Conservation (phyloP, 169 alveolate species). For the Plasmodium adleri region DNA sequence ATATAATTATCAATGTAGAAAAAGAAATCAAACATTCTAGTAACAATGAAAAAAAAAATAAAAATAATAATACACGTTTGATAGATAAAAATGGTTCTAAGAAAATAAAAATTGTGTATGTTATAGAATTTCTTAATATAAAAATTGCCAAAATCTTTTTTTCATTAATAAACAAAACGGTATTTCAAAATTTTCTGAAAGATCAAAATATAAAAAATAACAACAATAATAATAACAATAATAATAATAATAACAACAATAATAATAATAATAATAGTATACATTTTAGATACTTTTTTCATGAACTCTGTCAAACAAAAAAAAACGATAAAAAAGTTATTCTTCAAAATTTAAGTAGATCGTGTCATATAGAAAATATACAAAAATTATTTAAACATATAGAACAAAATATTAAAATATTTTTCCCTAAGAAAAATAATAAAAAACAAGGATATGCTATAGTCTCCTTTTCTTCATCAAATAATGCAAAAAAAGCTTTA, state of each 20-base stretch:
- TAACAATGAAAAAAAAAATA: slow-evolving; percentile 2
- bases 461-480: slow-evolving; percentile 35
- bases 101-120: slow-evolving; percentile 4
- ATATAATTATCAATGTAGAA: slow-evolving; percentile 36
- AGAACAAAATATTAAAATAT: slow-evolving; percentile 18
- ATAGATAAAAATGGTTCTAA: neutral
- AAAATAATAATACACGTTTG: neutral
- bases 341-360: slow-evolving; percentile 55
- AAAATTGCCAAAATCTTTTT: slow-evolving; percentile 24
- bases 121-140: slow-evolving; percentile 39
- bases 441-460: slow-evolving; percentile 65
- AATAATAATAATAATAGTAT: too few relatives aligned
- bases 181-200: slow-evolving; percentile 27
- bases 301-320: slow-evolving; percentile 25
- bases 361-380: slow-evolving; percentile 64
- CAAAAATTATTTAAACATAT: slow-evolving; percentile 49
- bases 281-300: slow-evolving; percentile 8
- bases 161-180: slow-evolving; percentile 9
- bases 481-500: slow-evolving; percentile 35
- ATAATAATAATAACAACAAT: too few relatives aligned
- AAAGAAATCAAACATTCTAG: slow-evolving; percentile 1
- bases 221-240: too few relatives aligned
- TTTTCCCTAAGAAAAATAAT: slow-evolving; percentile 55
- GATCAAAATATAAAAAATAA: slow-evolving; percentile 3
- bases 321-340: slow-evolving; percentile 31